Conservation (phyloP, 257 asterid genomes). For the Petrea volubilis region DNA sequence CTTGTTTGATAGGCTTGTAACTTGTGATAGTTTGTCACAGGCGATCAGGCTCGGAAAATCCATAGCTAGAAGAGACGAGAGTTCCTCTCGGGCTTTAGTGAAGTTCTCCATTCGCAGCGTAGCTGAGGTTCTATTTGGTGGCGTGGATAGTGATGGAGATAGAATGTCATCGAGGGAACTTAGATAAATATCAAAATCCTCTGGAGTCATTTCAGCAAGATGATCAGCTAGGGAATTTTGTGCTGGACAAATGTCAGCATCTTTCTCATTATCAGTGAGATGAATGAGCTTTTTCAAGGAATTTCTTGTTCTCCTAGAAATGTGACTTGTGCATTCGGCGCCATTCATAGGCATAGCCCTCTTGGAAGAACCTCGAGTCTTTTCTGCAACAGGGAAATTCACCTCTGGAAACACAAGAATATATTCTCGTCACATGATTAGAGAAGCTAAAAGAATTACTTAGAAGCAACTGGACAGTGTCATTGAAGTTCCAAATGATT, state of each 20-base stretch:
- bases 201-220: constrained; percentile 18
- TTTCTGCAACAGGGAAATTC: constrained; percentile 5
- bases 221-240: constrained; percentile 9
- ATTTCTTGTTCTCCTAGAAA: constrained; percentile 5
- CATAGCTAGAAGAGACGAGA: constrained; percentile 34
- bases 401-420: neutral
- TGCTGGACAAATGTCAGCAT: neutral
- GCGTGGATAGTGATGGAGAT: constrained; percentile 10
- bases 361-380: neutral
- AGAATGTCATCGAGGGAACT: constrained; percentile 43
- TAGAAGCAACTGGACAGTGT: no score
- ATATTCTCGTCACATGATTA: no score
- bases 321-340: neutral
- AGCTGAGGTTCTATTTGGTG: neutral
- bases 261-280: neutral
- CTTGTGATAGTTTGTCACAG: constrained; percentile 28
- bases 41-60: constrained; percentile 29
- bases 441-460: no score
- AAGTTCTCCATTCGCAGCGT: constrained; percentile 4
- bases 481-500: no score
- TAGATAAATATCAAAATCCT: constrained; percentile 39
- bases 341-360: neutral
- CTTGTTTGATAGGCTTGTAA: constrained; percentile 25
- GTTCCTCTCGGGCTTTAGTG: constrained; percentile 27
- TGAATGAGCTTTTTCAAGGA: neutral